A percentile compares a stretch with the other conserved stretches of the same genome.
These are phyloP conservation scores for Alternaria panax DNA, from an alignment of 2,329 filamentous ascomycete species.

Conservation along the genomic window DNA sequence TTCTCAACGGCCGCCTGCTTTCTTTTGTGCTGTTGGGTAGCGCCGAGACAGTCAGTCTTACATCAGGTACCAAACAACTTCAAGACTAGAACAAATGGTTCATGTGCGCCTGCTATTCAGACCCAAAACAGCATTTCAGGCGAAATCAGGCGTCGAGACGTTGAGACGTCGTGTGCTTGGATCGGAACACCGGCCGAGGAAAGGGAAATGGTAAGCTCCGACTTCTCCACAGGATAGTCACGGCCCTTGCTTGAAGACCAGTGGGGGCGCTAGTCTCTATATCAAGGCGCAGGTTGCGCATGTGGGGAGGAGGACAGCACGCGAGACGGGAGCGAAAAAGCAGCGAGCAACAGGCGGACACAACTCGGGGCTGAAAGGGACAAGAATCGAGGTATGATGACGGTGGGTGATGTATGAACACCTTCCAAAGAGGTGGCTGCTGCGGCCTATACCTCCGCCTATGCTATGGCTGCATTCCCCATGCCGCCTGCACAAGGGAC, in stretches of 20 bases:
- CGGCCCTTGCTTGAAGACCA: slow-evolving; percentile 12
- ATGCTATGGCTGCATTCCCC: slow-evolving; percentile 5
- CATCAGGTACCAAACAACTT: slow-evolving; percentile 27
- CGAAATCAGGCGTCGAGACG: slow-evolving; percentile 6
- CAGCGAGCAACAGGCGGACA: not conserved
- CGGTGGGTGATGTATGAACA: slow-evolving; percentile 17
- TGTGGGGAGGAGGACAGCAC: slow-evolving; percentile 26
- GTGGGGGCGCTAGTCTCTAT: slow-evolving; percentile 28
- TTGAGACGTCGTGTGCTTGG: slow-evolving; percentile 15
- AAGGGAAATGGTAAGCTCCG: slow-evolving; percentile 19
- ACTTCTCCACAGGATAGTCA: slow-evolving; percentile 24
- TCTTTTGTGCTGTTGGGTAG: slow-evolving; percentile 19
- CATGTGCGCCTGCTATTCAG: slow-evolving; percentile 7
- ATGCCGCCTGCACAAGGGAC: slow-evolving; percentile 22
- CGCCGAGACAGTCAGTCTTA: slow-evolving; percentile 21
- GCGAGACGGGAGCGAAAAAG: slow-evolving; percentile 8
- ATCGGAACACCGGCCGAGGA: slow-evolving; percentile 18
- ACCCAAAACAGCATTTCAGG: slow-evolving; percentile 10
- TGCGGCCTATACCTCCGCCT: slow-evolving; percentile 8
- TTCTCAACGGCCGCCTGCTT: slow-evolving; percentile 31
- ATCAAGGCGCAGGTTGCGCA: slow-evolving; percentile 12
- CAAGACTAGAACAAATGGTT: not conserved
- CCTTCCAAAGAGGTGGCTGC: slow-evolving; percentile 12
- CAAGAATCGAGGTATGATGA: slow-evolving; percentile 12
- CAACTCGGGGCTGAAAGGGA: slow-evolving; percentile 4